Conservation (phyloP, 805 yeast genomes). For the Starmera pachycereana region DNA sequence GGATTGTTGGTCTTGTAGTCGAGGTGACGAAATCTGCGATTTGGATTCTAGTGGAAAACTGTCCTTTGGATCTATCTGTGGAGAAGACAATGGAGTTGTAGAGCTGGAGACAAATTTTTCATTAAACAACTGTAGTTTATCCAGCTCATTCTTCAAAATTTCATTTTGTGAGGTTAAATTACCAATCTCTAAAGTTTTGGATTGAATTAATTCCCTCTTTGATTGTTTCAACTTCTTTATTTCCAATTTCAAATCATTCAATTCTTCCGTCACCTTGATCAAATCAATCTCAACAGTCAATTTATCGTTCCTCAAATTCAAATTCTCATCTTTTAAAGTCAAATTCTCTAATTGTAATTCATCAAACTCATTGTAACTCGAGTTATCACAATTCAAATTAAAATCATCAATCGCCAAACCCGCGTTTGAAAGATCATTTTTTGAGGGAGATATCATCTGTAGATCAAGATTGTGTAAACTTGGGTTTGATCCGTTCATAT, state of each 20-base stretch:
- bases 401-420: too few relatives aligned
- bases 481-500: too few relatives aligned
- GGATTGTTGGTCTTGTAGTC: background rate
- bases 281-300: background rate
- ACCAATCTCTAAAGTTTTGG: slow-evolving; percentile 6
- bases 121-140: background rate
- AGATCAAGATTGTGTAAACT: too few relatives aligned
- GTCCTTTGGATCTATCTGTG: background rate
- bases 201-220: slow-evolving; percentile 1
- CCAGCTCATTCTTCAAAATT: slow-evolving; percentile 6
- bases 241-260: slow-evolving; percentile 5
- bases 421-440: background rate
- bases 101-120: background rate
- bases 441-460: background rate
- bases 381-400: too few relatives aligned
- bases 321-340: slow-evolving; percentile 6
- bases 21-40: background rate
- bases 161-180: slow-evolving; percentile 5
- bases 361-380: background rate
- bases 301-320: slow-evolving; percentile 1
- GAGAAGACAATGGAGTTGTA: slow-evolving; percentile 1
- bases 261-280: slow-evolving; percentile 2
- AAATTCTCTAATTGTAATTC: slow-evolving; percentile 8
- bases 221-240: slow-evolving; percentile 4
- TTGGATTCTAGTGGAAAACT: background rate